These are phyloP conservation scores for Annulohypoxylon moriforme DNA, from an alignment of 495 filamentous ascomycete species.

Conservation along the genomic window DNA sequence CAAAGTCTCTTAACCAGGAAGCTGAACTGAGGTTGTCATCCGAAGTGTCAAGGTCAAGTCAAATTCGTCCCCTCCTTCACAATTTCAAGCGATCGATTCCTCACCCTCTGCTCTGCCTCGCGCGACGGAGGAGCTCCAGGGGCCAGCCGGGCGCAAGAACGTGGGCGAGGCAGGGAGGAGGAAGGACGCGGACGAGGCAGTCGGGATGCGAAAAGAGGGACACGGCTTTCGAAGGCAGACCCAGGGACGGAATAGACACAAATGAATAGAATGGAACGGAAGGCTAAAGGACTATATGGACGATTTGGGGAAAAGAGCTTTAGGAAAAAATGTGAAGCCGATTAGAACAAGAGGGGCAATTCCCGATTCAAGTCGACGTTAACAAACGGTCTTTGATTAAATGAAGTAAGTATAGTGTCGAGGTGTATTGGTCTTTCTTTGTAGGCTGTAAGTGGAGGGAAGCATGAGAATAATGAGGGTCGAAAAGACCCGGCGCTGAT, in stretches of 20 bases:
- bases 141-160: conserved; percentile 36
- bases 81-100: conserved; percentile 9
- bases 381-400: not conserved
- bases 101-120: conserved; percentile 39
- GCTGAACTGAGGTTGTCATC: conserved; percentile 27
- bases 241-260: conserved; percentile 11
- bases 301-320: not conserved
- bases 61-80: conserved; percentile 18
- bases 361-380: conserved; percentile 15
- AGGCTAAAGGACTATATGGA: not conserved
- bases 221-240: conserved; percentile 16
- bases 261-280: conserved; percentile 1
- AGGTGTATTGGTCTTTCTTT: conserved; percentile 8
- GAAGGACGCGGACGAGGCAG: conserved; percentile 2
- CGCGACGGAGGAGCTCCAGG: conserved; percentile 38
- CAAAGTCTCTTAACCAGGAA: conserved; percentile 15
- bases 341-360: conserved; percentile 5
- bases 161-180: conserved; percentile 42
- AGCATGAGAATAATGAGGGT: conserved; percentile 27
- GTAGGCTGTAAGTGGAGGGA: conserved; percentile 8
- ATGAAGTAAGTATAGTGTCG: not conserved
- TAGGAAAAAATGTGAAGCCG: not conserved
- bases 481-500: conserved; percentile 31
- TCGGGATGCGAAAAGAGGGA: conserved; percentile 20
- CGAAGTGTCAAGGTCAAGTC: conserved; percentile 12